Base-by-base conservation (phyloP, 108 stramenopile species). In the Nitzschia inconspicua region DNA sequence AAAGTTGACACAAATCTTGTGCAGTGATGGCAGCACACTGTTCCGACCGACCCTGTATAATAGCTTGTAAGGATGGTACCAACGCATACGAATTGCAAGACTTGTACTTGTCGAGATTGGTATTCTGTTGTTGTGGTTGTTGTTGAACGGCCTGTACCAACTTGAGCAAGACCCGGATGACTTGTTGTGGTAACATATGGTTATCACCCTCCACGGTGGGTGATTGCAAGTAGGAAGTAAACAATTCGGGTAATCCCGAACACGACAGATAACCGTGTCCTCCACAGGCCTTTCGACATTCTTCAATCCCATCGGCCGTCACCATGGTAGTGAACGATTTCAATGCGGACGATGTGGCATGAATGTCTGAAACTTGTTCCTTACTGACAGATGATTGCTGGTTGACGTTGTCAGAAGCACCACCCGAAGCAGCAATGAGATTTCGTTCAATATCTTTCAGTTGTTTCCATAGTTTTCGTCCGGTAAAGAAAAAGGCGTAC, bases 141-240 rank as follows among this genome's bases (percentile, higher is more conserved):
- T 2, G 36, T 35, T 68, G 57, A 8, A 86, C 77, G 28, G 75
- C 85, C 3, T 76, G 65, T 13, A 92, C 87, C 23, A 95, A 49
- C 48, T 95, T 95, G 19, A 95, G 54, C 58, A 95, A 60, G 1
- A 95, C 89, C 67, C 88, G 91, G 25, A 86, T 56, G 3, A 89
- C 89, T 66, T 95, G 94, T 68, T 91, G 89, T 10, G 94, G 90
- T 31, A 95, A 68, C 94, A 95, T 95, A 43, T 91, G 82, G 67
- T 95, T 95, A 75, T 95, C 94, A 43, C 94, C 94, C 66, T 95
- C 94, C 7, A 93, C 96, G 1, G 94, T 97, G 20, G 91, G 92
- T 40, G 83, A 91, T 57, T 96, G 95, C 30, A 95, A 69, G 57
- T 96, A 97, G 31, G 87, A 89, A 1, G 84, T 87, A 23, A 91